Conservation (phyloP, 768 basidiomycete species). For the Leccinum rimulosum region DNA sequence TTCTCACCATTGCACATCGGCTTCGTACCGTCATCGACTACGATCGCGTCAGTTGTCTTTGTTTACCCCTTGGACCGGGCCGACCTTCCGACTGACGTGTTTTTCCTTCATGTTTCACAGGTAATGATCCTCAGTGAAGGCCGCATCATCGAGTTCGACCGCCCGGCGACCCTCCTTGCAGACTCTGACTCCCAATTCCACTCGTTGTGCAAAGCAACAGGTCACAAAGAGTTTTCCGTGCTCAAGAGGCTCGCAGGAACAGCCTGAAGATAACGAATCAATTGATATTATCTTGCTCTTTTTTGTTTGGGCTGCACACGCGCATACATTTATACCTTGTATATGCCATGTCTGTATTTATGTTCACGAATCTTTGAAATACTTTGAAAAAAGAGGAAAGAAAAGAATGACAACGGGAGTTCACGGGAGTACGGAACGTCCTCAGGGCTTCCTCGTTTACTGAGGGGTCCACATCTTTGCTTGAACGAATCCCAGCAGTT, state of each 20-base stretch:
- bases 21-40: constrained; percentile 82
- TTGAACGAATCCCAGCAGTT: constrained; percentile 53
- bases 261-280: constrained; percentile 2
- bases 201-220: constrained; percentile 69
- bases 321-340: not conserved
- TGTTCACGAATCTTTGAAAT: not conserved
- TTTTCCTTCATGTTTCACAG: constrained; percentile 32
- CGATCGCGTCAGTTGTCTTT: constrained; percentile 54
- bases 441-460: not conserved
- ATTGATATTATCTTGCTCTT: not conserved
- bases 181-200: constrained; percentile 62
- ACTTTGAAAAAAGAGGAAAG: not conserved
- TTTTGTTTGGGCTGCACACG: not conserved
- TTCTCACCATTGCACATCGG: constrained; percentile 80
- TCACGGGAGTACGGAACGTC: not conserved
- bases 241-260: constrained; percentile 64
- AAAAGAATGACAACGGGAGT: not conserved
- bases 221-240: constrained; percentile 64
- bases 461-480: constrained; percentile 74
- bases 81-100: constrained; percentile 4
- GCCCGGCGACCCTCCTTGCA: constrained; percentile 54
- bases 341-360: constrained; percentile 4
- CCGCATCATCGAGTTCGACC: constrained; percentile 73
- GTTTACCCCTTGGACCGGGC: not conserved
- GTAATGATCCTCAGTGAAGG: constrained; percentile 80